A percentile compares a stretch with the other conserved stretches of the same genome.
phyloP scores from a whole-genome alignment of 176 grass and related monocot species.

The Thalia dealbata region DNA sequence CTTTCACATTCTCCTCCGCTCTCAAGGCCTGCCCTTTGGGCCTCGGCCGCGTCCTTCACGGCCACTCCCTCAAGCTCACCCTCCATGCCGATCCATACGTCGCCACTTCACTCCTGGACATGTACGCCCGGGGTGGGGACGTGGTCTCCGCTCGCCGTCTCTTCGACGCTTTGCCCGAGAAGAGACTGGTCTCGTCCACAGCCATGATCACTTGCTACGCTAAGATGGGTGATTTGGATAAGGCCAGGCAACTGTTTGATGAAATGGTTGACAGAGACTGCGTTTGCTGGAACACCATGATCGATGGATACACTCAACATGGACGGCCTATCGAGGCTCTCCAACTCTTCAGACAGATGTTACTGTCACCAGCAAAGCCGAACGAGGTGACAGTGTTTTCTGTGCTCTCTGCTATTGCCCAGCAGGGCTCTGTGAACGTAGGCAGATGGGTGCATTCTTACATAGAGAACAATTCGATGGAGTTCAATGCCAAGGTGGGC shows the following conservation, averaged over 20 bases:
- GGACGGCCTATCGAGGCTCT: conserved; percentile 48
- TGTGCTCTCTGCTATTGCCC: conserved; percentile 52
- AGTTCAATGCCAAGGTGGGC: conserved; percentile 54
- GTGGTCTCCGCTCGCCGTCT: conserved; percentile 49
- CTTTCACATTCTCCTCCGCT: conserved; percentile 58
- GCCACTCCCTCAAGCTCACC: conserved; percentile 54
- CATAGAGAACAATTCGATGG: conserved; percentile 38
- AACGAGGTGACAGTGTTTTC: conserved; percentile 55
- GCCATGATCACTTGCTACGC: conserved; percentile 88
- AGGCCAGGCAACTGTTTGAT: conserved; percentile 62
- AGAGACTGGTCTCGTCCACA: conserved; percentile 55
- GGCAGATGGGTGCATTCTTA: conserved; percentile 86
- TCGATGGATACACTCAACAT: conserved; percentile 80
- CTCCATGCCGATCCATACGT: conserved; percentile 54
- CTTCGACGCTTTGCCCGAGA: conserved; percentile 58
- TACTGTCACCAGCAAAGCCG: conserved; percentile 31
- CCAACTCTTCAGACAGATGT: conserved; percentile 59
- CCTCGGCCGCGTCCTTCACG: conserved; percentile 59
- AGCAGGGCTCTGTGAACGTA: conserved; percentile 39
- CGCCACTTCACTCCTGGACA: conserved; percentile 69
- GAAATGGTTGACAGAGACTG: conserved; percentile 37
- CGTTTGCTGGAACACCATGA: conserved; percentile 93
- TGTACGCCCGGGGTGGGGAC: conserved; percentile 72
- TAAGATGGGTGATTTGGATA: conserved; percentile 42
- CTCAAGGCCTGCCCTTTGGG: conserved; percentile 49